Evolutionary conservation across 495 filamentous ascomycete genomes (phyloP).

Genomic region (Ascodesmis nigricans): DNA sequence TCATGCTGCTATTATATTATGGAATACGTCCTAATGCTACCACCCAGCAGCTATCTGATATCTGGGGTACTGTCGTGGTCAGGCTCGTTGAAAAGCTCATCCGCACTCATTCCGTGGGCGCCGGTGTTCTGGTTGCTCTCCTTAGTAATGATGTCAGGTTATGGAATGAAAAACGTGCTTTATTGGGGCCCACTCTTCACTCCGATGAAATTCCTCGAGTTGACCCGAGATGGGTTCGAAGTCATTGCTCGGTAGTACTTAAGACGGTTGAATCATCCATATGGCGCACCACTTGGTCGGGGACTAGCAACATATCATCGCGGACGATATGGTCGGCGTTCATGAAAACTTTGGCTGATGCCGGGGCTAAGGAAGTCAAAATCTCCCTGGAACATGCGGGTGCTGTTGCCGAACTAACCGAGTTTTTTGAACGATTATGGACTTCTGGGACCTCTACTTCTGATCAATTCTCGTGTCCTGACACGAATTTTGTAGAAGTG

Average conservation of each 20-base stretch:
- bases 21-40: slow-evolving; percentile 47
- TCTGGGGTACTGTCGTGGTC: slow-evolving; percentile 58
- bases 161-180: slow-evolving; percentile 53
- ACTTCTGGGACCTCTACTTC: slow-evolving; percentile 19
- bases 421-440: slow-evolving; percentile 48
- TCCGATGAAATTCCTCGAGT: slow-evolving; percentile 54
- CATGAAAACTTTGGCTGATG: slow-evolving; percentile 44
- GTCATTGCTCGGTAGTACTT: slow-evolving; percentile 38
- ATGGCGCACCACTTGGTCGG: too few relatives aligned
- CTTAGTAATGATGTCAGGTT: too few relatives aligned
- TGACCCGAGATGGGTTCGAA: slow-evolving; percentile 74
- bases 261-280: slow-evolving; percentile 38
- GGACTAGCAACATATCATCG: too few relatives aligned
- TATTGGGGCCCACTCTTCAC: slow-evolving; percentile 33
- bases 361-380: slow-evolving; percentile 75
- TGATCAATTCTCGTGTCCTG: slow-evolving; percentile 6
- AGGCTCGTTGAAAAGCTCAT: slow-evolving; percentile 30
- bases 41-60: slow-evolving; percentile 39
- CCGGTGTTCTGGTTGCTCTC: too few relatives aligned
- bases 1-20: slow-evolving; percentile 71
- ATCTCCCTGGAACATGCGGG: slow-evolving; percentile 61
- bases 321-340: too few relatives aligned
- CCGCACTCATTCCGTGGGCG: too few relatives aligned
- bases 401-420: slow-evolving; percentile 49
- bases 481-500: slow-evolving; percentile 40